Percentiles rank a stretch among this genome's conserved stretches.
Evolutionary conservation across 352 stramenopile species (phyloP).

Genomic region (Phytophthora tentaculata): DNA sequence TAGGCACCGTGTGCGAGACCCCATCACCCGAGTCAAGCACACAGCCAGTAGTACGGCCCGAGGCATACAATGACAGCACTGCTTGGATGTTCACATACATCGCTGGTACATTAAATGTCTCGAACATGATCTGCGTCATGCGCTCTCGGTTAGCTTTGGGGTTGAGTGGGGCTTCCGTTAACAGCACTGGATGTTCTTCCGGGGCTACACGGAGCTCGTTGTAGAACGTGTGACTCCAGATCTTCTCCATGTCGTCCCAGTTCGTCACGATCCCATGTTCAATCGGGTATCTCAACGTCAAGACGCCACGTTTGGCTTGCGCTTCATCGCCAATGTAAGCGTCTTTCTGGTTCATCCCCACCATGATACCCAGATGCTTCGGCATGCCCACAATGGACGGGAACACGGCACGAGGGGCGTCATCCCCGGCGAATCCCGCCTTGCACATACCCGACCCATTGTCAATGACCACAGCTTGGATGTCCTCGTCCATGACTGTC

Average conservation of each 20-base stretch:
- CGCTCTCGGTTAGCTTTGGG: slow-evolving; percentile 93
- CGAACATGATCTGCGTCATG: slow-evolving; percentile 98
- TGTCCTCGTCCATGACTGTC: slow-evolving; percentile 53
- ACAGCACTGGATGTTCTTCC: slow-evolving; percentile 96
- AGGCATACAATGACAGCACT: slow-evolving; percentile 95
- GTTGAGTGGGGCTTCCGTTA: slow-evolving; percentile 96
- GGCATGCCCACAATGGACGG: slow-evolving; percentile 95
- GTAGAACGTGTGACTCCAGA: slow-evolving; percentile 99
- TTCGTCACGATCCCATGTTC: slow-evolving; percentile 99
- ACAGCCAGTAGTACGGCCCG: slow-evolving; percentile 94
- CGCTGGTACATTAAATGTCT: slow-evolving; percentile 94
- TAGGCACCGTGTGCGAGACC: slow-evolving; percentile 93
- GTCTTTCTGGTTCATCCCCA: slow-evolving; percentile 97
- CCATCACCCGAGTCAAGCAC: slow-evolving; percentile 95
- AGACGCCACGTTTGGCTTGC: slow-evolving; percentile 93
- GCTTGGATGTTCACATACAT: slow-evolving; percentile 96
- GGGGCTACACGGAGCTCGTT: slow-evolving; percentile 96
- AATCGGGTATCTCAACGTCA: slow-evolving; percentile 97
- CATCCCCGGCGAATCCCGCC: slow-evolving; percentile 97
- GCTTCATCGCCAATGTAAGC: slow-evolving; percentile 94
- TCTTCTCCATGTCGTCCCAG: slow-evolving; percentile 99
- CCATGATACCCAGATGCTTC: slow-evolving; percentile 97
- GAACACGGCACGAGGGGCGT: slow-evolving; percentile 97
- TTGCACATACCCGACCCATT: slow-evolving; percentile 99
- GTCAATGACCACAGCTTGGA: slow-evolving; percentile 90